A percentile compares a stretch with the other conserved stretches of the same genome.
Evolutionary conservation across 306 rosid genomes (phyloP).

Genomic region (Sindora glabra): DNA sequence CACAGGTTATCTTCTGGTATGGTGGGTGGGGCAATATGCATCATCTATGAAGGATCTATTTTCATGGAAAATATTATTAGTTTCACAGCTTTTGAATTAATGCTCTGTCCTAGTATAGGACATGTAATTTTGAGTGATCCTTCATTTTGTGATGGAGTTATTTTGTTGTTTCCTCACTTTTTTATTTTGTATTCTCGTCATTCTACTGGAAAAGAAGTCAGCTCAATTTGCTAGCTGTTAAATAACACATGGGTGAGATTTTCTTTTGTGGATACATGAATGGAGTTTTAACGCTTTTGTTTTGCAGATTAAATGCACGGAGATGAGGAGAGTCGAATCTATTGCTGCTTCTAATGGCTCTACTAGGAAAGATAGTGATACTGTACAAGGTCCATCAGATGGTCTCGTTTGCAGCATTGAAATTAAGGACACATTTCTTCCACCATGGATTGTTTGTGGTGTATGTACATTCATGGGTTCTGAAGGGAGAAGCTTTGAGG

Average conservation of each 20-base stretch:
- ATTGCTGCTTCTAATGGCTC: constrained; percentile 34
- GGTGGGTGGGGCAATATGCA: not conserved
- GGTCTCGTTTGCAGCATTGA: constrained; percentile 61
- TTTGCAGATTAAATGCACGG: constrained; percentile 70
- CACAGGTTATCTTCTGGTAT: not conserved
- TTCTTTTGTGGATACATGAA: no score
- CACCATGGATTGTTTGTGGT: constrained; percentile 75
- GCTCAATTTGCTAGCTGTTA: not conserved
- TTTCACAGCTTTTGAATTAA: not conserved
- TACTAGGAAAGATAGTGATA: constrained; percentile 36
- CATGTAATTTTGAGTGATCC: not conserved
- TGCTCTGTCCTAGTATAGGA: not conserved
- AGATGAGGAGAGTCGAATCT: constrained; percentile 56
- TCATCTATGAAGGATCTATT: not conserved
- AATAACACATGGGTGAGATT: not conserved
- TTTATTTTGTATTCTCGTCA: no score
- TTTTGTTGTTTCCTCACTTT: not conserved
- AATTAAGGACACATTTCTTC: constrained; percentile 68
- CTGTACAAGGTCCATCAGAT: constrained; percentile 21
- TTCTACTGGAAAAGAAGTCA: not conserved
- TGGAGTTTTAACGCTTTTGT: not conserved
- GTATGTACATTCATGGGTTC: constrained; percentile 55
- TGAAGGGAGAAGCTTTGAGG: constrained; percentile 76
- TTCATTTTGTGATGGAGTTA: no score
- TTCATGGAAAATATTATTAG: not conserved